Base-by-base conservation (phyloP, 176 grass and related monocot genomes). In the Olyra latifolia region DNA sequence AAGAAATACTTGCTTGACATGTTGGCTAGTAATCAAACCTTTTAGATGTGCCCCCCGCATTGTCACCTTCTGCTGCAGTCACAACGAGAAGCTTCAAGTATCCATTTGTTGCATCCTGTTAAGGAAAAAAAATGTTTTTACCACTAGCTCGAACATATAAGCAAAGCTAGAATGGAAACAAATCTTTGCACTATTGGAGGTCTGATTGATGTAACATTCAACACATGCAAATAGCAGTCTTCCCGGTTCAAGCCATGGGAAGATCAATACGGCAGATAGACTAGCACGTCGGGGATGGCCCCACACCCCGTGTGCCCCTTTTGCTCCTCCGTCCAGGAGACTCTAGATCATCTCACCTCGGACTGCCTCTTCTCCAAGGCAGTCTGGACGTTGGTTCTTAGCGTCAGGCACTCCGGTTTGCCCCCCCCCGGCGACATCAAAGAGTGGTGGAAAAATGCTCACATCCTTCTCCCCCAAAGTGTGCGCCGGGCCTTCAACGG, bases 21-120 rank as follows among this genome's bases (percentile, higher is more conserved):
- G 56, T 42, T 44, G 87, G 81, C 24, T 35, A 40, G 77, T 82
- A 73, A 48, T 65, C 70, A 69, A 71, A 99, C 93, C 97, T 99
- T 82, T 99, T 84, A 30, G 93, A 91, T 79, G 89, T 50, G 52
- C 82, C 84, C 54, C 84, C 84, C 76, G 66, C 78, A 88, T 11
- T 88, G 85, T 86, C 95, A 77, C 83, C 94, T 76, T 86, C 97
- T 12, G 80, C 76, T 39, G 93, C 86, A 60, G 89, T 99, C 60
- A 93, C 24, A 74, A 95, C 1, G 12, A 96, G 85, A 84, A 99
- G 97, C 88, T 84, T 96, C 84, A 99, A 80, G 85, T 99, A 99
- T 77, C 76, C 97, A 77, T 87, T 87, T 50, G 87, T 83, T 74
- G 97, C 84, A 85, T 93, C 90, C 97, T 99, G 82, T 57, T 79